Base-by-base conservation (phyloP, 2,329 filamentous ascomycete genomes). In the Phoma sp. region DNA sequence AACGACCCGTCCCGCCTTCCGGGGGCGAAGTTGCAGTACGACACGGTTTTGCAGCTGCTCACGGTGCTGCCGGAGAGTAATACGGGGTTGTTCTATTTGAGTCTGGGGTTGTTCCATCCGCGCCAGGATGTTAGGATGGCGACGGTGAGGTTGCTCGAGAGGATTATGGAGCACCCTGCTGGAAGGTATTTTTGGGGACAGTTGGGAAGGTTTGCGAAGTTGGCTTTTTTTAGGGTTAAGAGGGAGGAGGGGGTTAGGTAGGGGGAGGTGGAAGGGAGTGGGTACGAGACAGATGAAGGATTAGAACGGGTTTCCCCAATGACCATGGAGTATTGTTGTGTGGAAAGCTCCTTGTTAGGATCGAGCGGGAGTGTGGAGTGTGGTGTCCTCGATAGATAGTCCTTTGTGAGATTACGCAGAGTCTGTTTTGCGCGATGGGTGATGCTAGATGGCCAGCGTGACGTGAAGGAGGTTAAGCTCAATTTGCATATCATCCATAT, bases 181-280 rank as follows among this genome's bases (percentile, higher is more conserved):
- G 95, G 95, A 1, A 84, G 92, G 67, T 91, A 98, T 76, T 98
- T 95, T 83, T 99, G 93, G 91, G 86, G 83, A 61, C 86, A 86
- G 27, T 79, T 99, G 43, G 95, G 92, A 53, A 83, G 91, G 39
- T 99, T 97, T 70, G 89, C 93, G 64, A 96, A 93, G 76, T 77
- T 96, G 60, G 93, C 90, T 3, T 96, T 89, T 68, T 87, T 89
- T 62, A 84, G 93, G 43, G 86, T 96, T 43, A 87, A 89, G 72
- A 83, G 88, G 55, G 91, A 87, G 53, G 78, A 76, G 54, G 54
- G 40, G 45, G 36, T 6, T 13, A 8, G 3, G 23, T 2, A 11
- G 22, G n/a, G n/a, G n/a, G n/a, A n/a, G n/a, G n/a, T n/a, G n/a
- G n/a, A n/a, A n/a, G n/a, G n/a, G n/a, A n/a, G n/a, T n/a, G n/a